Conservation (phyloP, 345 rosid genomes). For the Microcos paniculata region DNA sequence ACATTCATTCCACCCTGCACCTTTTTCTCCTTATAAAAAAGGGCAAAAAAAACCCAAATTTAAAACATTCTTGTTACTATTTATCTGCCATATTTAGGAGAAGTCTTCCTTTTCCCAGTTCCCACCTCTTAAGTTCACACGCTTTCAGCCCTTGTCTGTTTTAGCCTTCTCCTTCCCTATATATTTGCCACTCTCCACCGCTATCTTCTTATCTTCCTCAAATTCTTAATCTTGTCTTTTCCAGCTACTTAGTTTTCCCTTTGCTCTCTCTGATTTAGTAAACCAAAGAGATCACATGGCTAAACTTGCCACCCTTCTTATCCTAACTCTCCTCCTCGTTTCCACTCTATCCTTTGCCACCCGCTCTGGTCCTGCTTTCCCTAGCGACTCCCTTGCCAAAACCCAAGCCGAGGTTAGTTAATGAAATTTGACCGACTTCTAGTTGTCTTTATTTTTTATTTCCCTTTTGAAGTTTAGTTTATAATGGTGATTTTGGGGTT, state of each 20-base stretch:
- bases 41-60: background rate
- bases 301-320: conserved; percentile 34
- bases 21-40: background rate
- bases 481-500: background rate
- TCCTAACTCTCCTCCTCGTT: conserved; percentile 43
- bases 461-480: background rate
- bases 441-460: background rate
- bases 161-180: background rate
- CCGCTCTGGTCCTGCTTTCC: conserved; percentile 39
- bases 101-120: background rate
- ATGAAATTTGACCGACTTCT: background rate
- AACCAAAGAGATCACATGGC: conserved; percentile 27
- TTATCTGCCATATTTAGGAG: background rate
- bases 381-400: conserved; percentile 24
- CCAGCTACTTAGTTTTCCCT: background rate
- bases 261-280: background rate
- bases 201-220: background rate
- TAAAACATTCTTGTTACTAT: background rate
- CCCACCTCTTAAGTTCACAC: conserved; percentile 13
- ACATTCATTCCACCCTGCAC: background rate
- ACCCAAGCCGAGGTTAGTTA: conserved; percentile 35
- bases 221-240: background rate
- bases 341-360: conserved; percentile 41
- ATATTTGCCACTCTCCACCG: background rate
- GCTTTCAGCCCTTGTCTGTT: background rate